Evolutionary conservation across 2,329 filamentous ascomycete species (phyloP).

Genomic region (Claviceps maximensis): DNA sequence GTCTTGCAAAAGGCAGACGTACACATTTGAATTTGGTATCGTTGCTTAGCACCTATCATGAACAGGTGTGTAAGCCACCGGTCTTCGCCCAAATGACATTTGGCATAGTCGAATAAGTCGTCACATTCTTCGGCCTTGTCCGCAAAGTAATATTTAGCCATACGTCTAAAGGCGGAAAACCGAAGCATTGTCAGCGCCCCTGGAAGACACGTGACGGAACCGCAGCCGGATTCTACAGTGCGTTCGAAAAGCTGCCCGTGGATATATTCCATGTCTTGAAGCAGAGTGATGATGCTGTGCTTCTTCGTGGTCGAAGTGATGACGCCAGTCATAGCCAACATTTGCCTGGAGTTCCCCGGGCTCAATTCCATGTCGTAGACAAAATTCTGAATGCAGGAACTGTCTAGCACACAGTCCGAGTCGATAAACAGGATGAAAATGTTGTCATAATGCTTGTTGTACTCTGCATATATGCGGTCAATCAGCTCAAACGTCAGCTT

Average conservation of each 20-base stretch:
- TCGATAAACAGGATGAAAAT: conserved; percentile 95
- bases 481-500: conserved; percentile 89
- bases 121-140: conserved; percentile 93
- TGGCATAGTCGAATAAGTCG: conserved; percentile 92
- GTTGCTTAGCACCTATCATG: conserved; percentile 90
- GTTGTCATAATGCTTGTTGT: conserved; percentile 77
- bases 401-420: conserved; percentile 89
- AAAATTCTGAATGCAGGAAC: conserved; percentile 88
- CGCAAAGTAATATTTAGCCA: conserved; percentile 98
- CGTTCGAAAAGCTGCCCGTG: conserved; percentile 94
- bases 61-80: conserved; percentile 95
- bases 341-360: conserved; percentile 79
- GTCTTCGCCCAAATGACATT: conserved; percentile 90
- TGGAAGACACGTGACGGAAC: conserved; percentile 85
- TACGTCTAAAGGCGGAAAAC: conserved; percentile 88
- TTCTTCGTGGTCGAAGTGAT: conserved; percentile 89
- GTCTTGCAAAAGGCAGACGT: conserved; percentile 98
- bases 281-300: conserved; percentile 75
- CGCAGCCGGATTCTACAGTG: conserved; percentile 87
- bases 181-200: conserved; percentile 91
- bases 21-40: conserved; percentile 95
- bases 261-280: conserved; percentile 97
- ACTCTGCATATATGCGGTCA: conserved; percentile 80
- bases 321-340: conserved; percentile 95
- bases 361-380: conserved; percentile 98